Base-by-base conservation (phyloP, 164 flowering plant genomes). In the Liriodendron chinense region DNA sequence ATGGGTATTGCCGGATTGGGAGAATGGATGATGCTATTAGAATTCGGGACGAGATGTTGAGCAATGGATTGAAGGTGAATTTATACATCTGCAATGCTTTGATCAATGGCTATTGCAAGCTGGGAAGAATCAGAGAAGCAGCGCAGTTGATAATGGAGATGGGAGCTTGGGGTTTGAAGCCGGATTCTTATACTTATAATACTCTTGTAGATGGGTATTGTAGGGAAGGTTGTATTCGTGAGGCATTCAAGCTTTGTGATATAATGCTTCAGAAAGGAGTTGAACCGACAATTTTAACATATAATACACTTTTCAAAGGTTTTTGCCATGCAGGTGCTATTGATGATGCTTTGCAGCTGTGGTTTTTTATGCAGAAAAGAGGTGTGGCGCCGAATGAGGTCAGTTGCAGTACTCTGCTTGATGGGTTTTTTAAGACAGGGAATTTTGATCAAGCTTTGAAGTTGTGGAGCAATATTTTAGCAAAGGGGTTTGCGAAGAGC, bases 261-360 rank as follows among this genome's bases (percentile, higher is more conserved):
- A 47, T 78, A 79, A 93, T 93, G 99, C 66, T 76, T 67, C 56
- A n/a, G 56, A 79, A 76, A 73, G 91, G 91, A 75, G 69, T 91
- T 70, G 68, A 84, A 75, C 92, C 89, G 2, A 83, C 86, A 75
- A 84, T 79, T 74, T 78, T 92, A 28, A 91, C 94, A n/a, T 91
- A 91, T 79, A 95, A 95, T 80, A 88, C 87, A 74, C 88, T 95
- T 69, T 83, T 95, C 22, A 95, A 93, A 81, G 94, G 98, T 61
- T 81, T 95, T 22, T 87, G 84, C 80, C 78, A 75, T 56, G 71
- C 59, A 1, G 90, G 90, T 72, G 77, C 84, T 53, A 74, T 87
- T 64, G 81, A 80, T 69, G 94, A 91, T 81, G 92, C 92, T 73
- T 69, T 89, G 78, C 70, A 77, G 53, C 89, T 93, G 62, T 93